Conservation (phyloP, 108 stramenopile species). For the Cyclotella cryptica region DNA sequence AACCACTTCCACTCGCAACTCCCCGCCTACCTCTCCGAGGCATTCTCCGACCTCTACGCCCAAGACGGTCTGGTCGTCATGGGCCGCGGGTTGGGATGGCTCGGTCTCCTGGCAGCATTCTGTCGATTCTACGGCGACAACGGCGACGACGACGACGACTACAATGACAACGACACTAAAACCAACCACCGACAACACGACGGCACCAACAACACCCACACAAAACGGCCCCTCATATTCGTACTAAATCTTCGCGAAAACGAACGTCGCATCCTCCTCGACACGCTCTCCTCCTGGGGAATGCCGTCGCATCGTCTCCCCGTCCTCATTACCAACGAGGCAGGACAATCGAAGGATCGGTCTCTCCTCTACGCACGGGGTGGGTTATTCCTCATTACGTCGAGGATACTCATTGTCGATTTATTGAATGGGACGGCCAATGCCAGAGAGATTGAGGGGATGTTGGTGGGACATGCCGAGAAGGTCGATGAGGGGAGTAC, state of each 20-base stretch:
- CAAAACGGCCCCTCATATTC: conserved; percentile 72
- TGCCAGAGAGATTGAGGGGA: conserved; percentile 82
- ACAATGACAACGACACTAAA: neutral
- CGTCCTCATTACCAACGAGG: conserved; percentile 79
- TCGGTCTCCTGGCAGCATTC: conserved; percentile 74
- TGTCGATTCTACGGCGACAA: conserved; percentile 82
- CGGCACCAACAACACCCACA: conserved; percentile 3
- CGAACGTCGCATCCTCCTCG: conserved; percentile 65
- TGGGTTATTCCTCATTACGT: conserved; percentile 88
- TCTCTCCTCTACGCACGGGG: conserved; percentile 67
- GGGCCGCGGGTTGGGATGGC: conserved; percentile 90
- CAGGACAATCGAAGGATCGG: conserved; percentile 77
- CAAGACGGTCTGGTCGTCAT: conserved; percentile 93
- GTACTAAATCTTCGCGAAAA: conserved; percentile 76
- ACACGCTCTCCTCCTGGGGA: conserved; percentile 77
- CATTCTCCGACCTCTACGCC: conserved; percentile 88
- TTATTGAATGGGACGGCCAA: conserved; percentile 80
- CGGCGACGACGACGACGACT: conserved; percentile 20
- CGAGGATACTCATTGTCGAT: conserved; percentile 96
- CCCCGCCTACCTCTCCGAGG: conserved; percentile 84
- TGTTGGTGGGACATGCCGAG: conserved; percentile 95
- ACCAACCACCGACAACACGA: neutral
- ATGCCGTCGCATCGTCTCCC: conserved; percentile 74
- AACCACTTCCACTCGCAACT: conserved; percentile 54
- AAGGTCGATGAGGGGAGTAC: conserved; percentile 88